A percentile compares a stretch with the other conserved stretches of the same genome.
These are phyloP conservation scores for Perkinsus olseni DNA, from an alignment of 169 alveolate species.

Conservation along the genomic window DNA sequence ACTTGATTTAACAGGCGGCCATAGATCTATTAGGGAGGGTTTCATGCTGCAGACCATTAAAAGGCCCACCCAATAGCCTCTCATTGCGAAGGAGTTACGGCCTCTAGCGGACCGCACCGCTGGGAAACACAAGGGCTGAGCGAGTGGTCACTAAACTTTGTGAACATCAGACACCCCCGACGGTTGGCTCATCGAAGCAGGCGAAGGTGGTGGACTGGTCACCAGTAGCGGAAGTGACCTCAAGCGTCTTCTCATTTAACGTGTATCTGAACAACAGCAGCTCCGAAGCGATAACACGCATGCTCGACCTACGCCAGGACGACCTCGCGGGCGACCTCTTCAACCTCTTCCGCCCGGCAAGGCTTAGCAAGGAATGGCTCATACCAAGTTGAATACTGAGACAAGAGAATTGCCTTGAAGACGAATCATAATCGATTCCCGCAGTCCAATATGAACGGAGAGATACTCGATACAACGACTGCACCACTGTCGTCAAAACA, in stretches of 20 bases:
- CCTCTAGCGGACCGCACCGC: no score
- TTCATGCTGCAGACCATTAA: no score
- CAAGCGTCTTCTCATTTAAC: background rate
- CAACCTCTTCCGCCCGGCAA: background rate
- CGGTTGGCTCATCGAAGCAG: background rate
- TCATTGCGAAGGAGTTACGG: no score
- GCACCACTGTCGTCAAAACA: no score
- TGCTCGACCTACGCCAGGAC: background rate
- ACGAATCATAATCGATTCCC: no score
- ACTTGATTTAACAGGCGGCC: no score
- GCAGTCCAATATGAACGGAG: no score
- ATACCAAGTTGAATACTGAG: background rate
- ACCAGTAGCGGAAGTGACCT: background rate
- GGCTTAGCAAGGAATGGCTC: background rate
- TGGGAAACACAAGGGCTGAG: background rate
- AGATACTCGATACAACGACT: no score
- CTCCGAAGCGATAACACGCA: background rate
- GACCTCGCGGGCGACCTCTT: background rate
- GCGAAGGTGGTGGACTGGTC: background rate
- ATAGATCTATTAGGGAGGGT: no score
- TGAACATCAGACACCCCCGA: background rate
- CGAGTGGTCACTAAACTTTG: background rate
- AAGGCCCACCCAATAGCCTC: no score
- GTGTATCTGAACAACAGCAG: background rate
- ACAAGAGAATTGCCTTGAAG: no score